Percentiles rank a stretch among this genome's conserved stretches.
These are phyloP conservation scores for Chaetomium fimeti DNA, from an alignment of 495 filamentous ascomycete species.

Conservation along the genomic window DNA sequence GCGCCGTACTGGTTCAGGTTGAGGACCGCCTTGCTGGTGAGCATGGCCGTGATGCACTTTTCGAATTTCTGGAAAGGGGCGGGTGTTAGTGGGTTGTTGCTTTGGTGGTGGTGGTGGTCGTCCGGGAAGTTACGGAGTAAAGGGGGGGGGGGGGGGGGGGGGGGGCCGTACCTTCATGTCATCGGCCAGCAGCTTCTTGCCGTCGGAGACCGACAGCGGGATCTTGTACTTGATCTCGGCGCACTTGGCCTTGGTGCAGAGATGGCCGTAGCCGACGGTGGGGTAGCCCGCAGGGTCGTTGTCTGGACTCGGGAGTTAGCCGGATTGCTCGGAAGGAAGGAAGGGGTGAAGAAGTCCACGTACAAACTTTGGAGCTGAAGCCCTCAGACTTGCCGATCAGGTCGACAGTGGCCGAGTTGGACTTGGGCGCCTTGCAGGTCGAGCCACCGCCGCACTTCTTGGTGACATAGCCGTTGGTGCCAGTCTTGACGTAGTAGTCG, in stretches of 20 bases:
- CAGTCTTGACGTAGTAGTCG: conserved; percentile 35
- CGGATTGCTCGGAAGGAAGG: neutral
- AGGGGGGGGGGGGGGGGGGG: no score
- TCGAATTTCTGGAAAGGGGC: conserved; percentile 12
- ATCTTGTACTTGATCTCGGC: conserved; percentile 46
- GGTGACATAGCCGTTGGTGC: conserved; percentile 28
- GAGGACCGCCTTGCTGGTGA: conserved; percentile 38
- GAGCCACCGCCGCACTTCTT: conserved; percentile 19
- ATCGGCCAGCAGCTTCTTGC: conserved; percentile 41
- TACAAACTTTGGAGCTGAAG: conserved; percentile 21
- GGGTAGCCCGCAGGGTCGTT: conserved; percentile 48
- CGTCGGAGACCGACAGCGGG: conserved; percentile 44
- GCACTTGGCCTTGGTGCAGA: conserved; percentile 45
- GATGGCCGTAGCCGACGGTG: conserved; percentile 55
- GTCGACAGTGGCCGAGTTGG: conserved; percentile 26
- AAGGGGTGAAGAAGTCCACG: neutral
- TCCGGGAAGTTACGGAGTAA: no score
- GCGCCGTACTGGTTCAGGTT: conserved; percentile 54
- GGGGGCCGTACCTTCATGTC: conserved; percentile 41
- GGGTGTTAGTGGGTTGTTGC: neutral
- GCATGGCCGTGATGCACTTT: conserved; percentile 42
- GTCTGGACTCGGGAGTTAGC: conserved; percentile 17
- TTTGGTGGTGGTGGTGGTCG: neutral
- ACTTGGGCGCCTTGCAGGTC: conserved; percentile 18
- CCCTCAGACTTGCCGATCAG: conserved; percentile 29